A percentile compares a stretch with the other conserved stretches of the same genome.
Evolutionary conservation across 805 yeast species (phyloP).

Genomic region (Candida saitoana): DNA sequence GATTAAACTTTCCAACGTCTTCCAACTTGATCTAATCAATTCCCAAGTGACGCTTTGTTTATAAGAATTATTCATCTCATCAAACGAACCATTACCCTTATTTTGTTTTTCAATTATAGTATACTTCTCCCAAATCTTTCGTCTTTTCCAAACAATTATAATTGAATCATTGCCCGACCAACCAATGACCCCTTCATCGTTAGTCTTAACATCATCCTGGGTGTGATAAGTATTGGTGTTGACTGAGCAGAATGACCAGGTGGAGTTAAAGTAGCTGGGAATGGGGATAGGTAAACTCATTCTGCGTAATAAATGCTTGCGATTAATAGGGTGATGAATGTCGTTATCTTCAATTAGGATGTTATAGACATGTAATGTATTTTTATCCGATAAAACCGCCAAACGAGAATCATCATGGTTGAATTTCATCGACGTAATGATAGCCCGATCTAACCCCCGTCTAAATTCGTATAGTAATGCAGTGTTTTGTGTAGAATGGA

Average conservation of each 20-base stretch:
- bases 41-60: constrained; percentile 15
- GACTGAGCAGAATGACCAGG: constrained; percentile 82
- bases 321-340: constrained; percentile 30
- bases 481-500: constrained; percentile 67
- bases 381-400: constrained; percentile 86
- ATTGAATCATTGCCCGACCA: constrained; percentile 77
- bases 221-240: constrained; percentile 45
- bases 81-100: background rate
- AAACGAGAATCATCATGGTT: constrained; percentile 70
- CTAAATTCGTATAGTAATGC: constrained; percentile 77
- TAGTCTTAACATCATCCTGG: constrained; percentile 11
- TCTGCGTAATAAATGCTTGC: constrained; percentile 62
- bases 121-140: constrained; percentile 85
- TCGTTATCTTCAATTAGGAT: constrained; percentile 8
- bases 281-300: constrained; percentile 60
- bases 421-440: constrained; percentile 77
- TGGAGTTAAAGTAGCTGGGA: constrained; percentile 67
- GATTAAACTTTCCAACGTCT: constrained; percentile 16
- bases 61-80: background rate
- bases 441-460: constrained; percentile 84
- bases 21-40: constrained; percentile 23
- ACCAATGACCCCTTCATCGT: constrained; percentile 45
- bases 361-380: constrained; percentile 82
- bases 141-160: constrained; percentile 68
- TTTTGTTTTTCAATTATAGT: constrained; percentile 50